These are phyloP conservation scores for Solanum etuberosum DNA, from an alignment of 257 asterid genomes.

Conservation along the genomic window DNA sequence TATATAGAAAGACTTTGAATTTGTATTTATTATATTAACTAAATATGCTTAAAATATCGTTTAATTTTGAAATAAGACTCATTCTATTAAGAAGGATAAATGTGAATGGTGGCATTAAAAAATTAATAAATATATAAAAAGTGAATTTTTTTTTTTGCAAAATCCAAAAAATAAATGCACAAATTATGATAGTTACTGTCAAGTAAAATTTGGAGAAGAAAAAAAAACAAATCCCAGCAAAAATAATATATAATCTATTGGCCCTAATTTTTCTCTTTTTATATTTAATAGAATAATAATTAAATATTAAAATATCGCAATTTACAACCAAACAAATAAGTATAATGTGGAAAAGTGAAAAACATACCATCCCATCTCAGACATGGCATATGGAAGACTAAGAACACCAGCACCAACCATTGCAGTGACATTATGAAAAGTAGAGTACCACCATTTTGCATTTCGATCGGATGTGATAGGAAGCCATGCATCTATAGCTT, in stretches of 20 bases:
- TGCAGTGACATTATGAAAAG: conserved; percentile 84
- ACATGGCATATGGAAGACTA: conserved; percentile 32
- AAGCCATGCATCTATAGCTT: conserved; percentile 53
- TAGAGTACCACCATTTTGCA: conserved; percentile 67
- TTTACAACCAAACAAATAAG: background rate
- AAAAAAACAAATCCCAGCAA: background rate
- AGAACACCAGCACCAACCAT: conserved; percentile 4
- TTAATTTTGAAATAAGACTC: background rate
- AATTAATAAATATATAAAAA: background rate
- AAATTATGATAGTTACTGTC: background rate
- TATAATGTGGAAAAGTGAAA: background rate
- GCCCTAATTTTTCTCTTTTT: background rate
- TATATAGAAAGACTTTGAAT: background rate
- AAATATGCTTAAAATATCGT: too few relatives aligned
- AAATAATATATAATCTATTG: background rate
- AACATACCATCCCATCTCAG: conserved; percentile 58
- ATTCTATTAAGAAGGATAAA: background rate
- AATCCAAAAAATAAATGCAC: background rate
- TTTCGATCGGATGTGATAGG: conserved; percentile 46
- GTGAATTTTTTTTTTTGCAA: background rate
- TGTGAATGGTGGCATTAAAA: background rate
- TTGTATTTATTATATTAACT: background rate
- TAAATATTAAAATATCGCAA: background rate
- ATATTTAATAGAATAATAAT: background rate
- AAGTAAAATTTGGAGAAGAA: background rate